These are phyloP conservation scores for Tetrahymena thermophila DNA, from an alignment of 73 alveolate genomes.

Conservation along the genomic window DNA sequence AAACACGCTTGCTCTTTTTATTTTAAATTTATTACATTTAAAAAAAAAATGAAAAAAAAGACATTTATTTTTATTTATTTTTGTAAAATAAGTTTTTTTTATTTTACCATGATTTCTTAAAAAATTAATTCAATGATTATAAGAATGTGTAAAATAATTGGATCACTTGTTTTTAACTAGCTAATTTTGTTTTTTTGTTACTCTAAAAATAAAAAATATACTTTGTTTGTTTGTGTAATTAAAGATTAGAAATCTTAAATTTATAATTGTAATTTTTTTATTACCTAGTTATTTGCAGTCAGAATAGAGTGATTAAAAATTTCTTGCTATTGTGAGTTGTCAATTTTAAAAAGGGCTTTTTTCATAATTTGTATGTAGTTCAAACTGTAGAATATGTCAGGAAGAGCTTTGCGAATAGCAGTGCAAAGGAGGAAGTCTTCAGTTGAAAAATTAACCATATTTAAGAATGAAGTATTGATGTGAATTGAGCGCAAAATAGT, in stretches of 20 bases:
- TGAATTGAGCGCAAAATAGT: background rate
- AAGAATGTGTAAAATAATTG: too few relatives aligned
- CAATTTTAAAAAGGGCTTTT: background rate
- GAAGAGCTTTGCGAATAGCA: background rate
- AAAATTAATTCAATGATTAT: too few relatives aligned
- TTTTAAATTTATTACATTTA: too few relatives aligned
- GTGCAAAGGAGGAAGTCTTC: background rate
- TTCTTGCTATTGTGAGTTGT: background rate
- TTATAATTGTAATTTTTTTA: too few relatives aligned
- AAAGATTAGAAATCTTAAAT: background rate
- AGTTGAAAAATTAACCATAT: background rate
- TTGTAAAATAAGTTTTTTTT: too few relatives aligned
- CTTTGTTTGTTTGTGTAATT: background rate
- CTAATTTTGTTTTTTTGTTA: background rate
- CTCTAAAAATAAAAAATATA: background rate
- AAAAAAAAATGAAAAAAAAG: too few relatives aligned
- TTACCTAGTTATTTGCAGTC: background rate
- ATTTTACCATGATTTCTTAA: too few relatives aligned
- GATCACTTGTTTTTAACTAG: too few relatives aligned
- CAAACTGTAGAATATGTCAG: background rate
- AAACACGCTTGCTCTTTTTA: too few relatives aligned
- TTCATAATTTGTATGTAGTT: background rate
- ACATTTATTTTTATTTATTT: too few relatives aligned
- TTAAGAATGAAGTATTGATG: background rate
- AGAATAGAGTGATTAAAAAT: background rate